A percentile compares a stretch with the other conserved stretches of the same genome.
phyloP scores from a whole-genome alignment of 2,329 filamentous ascomycete genomes.

The Venturiaceae sp. region DNA sequence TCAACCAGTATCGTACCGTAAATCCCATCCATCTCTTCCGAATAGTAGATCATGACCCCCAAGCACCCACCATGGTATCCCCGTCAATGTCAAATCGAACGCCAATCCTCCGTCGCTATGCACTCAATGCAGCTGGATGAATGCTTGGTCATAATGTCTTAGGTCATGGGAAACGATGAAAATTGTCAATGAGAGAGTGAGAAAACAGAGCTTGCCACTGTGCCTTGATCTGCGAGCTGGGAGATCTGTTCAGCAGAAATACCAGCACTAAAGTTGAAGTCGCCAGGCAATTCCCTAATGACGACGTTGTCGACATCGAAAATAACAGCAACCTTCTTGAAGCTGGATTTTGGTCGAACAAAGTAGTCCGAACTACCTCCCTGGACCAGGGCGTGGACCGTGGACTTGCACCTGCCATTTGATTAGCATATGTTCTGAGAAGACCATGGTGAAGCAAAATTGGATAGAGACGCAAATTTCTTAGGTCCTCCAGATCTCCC shows the following conservation, averaged over 20 bases:
- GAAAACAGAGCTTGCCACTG: background rate
- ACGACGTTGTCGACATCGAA: conserved; percentile 46
- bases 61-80: background rate
- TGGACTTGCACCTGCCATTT: conserved; percentile 58
- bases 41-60: background rate
- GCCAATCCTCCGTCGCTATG: background rate
- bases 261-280: conserved; percentile 24
- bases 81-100: background rate
- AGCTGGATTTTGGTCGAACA: conserved; percentile 47
- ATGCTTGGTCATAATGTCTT: background rate
- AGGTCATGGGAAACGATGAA: background rate
- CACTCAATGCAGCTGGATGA: background rate
- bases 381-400: conserved; percentile 53
- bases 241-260: background rate
- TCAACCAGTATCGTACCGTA: background rate
- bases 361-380: conserved; percentile 66
- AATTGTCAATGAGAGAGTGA: background rate
- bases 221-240: background rate
- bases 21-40: background rate
- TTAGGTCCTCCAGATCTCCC: too few species aligned
- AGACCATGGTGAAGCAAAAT: too few species aligned
- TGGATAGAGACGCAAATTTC: too few species aligned
- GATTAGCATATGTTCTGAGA: background rate
- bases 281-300: conserved; percentile 37
- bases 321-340: conserved; percentile 56